These are phyloP conservation scores for Fusarium sulawesiense DNA, from an alignment of 2,329 filamentous ascomycete genomes.

Conservation along the genomic window DNA sequence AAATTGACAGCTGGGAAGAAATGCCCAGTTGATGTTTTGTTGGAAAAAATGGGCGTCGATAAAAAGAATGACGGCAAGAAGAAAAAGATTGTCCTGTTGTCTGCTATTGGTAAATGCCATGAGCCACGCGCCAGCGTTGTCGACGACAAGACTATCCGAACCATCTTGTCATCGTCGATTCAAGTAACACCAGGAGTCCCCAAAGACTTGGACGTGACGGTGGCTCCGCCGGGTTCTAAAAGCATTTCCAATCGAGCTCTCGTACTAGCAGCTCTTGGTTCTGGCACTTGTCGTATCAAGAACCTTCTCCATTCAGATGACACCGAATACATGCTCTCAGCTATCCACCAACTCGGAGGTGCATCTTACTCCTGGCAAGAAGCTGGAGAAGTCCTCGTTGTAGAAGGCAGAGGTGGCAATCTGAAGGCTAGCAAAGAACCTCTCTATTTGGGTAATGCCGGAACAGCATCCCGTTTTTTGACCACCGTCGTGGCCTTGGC, in stretches of 20 bases:
- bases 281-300: conserved; percentile 86
- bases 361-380: conserved; percentile 95
- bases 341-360: conserved; percentile 85
- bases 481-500: conserved; percentile 92
- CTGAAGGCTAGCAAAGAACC: conserved; percentile 80
- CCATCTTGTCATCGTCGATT: conserved; percentile 84
- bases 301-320: conserved; percentile 97
- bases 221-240: conserved; percentile 94
- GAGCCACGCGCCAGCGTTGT: conserved; percentile 91
- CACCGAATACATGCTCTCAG: conserved; percentile 95
- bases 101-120: conserved; percentile 87
- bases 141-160: conserved; percentile 83
- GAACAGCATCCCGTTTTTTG: conserved; percentile 93
- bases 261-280: conserved; percentile 90
- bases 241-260: conserved; percentile 97
- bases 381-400: conserved; percentile 88
- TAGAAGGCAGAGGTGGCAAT: conserved; percentile 89
- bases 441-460: conserved; percentile 95
- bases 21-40: conserved; percentile 85
- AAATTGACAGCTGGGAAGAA: conserved; percentile 86
- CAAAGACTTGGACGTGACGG: conserved; percentile 72
- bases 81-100: conserved; percentile 95
- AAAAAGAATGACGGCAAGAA: conserved; percentile 97
- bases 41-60: conserved; percentile 96
- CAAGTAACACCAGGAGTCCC: conserved; percentile 79